These are phyloP conservation scores for Mycena citricolor DNA, from an alignment of 1,284 basidiomycete genomes.

Conservation along the genomic window DNA sequence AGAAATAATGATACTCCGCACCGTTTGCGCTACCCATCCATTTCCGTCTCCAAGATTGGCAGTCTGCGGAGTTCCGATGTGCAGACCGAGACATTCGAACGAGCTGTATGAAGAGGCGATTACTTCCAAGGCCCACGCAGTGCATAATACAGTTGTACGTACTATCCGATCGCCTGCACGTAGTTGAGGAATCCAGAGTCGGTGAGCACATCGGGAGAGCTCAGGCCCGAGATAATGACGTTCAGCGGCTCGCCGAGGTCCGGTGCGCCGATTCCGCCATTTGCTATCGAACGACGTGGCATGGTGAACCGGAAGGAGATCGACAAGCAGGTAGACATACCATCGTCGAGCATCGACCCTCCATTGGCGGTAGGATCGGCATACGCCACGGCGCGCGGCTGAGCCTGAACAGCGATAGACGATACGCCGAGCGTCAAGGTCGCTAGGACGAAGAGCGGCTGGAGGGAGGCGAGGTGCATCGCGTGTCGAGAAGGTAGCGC, in stretches of 20 bases:
- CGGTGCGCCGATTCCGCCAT: conserved; percentile 3
- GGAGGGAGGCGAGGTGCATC: conserved; percentile 11
- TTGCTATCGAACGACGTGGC: conserved; percentile 3
- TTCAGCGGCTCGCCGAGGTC: conserved; percentile 23
- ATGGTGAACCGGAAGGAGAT: not conserved
- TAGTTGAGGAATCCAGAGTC: conserved; percentile 58
- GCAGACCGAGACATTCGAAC: conserved; percentile 61
- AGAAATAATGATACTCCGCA: conserved; percentile 15
- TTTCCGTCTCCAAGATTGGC: conserved; percentile 56
- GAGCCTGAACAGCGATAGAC: too few relatives aligned
- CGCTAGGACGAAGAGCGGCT: not conserved
- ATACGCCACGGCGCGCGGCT: conserved; percentile 13
- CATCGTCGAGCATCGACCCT: conserved; percentile 21
- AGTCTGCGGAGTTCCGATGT: conserved; percentile 43
- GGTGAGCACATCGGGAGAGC: conserved; percentile 55
- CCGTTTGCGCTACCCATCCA: conserved; percentile 47
- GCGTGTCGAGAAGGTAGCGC: too few relatives aligned
- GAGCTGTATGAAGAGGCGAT: conserved; percentile 41
- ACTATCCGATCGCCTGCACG: conserved; percentile 64
- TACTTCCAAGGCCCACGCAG: not conserved
- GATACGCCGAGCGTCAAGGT: conserved; percentile 8
- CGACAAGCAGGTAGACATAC: not conserved
- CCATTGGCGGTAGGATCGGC: conserved; percentile 11
- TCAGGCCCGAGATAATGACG: conserved; percentile 55
- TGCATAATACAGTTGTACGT: conserved; percentile 24